A percentile compares a stretch with the other conserved stretches of the same genome.
These are phyloP conservation scores for Dentipellis sp. DNA, from an alignment of 768 basidiomycete species.

Conservation along the genomic window DNA sequence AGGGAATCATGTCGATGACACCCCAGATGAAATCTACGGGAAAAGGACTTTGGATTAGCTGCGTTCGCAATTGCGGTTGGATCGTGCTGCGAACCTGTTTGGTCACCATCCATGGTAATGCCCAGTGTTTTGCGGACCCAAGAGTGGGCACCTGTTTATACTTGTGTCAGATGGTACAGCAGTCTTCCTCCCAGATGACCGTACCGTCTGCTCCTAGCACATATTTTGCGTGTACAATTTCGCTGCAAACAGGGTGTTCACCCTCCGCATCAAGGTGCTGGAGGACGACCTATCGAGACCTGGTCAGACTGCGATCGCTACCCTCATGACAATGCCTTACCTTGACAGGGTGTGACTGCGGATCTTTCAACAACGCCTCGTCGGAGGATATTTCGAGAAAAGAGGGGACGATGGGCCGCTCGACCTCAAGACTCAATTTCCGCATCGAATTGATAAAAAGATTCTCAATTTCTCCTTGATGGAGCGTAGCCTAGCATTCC, in stretches of 20 bases:
- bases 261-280: slow-evolving; percentile 27
- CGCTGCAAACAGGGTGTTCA: slow-evolving; percentile 29
- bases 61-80: not conserved
- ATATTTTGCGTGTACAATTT: slow-evolving; percentile 61
- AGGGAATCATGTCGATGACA: slow-evolving; percentile 52
- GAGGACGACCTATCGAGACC: slow-evolving; percentile 30
- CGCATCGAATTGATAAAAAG: slow-evolving; percentile 51
- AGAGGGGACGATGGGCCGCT: slow-evolving; percentile 38
- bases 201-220: slow-evolving; percentile 67
- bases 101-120: slow-evolving; percentile 72
- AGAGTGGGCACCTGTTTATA: slow-evolving; percentile 44
- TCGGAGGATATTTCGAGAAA: slow-evolving; percentile 39
- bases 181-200: not conserved
- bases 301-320: not conserved
- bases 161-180: too few relatives aligned
- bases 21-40: slow-evolving; percentile 71
- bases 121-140: slow-evolving; percentile 66
- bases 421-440: slow-evolving; percentile 35
- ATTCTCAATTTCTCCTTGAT: slow-evolving; percentile 55
- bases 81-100: slow-evolving; percentile 27
- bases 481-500: slow-evolving; percentile 39
- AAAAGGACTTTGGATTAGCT: not conserved
- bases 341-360: slow-evolving; percentile 25
- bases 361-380: slow-evolving; percentile 31
- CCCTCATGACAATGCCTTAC: slow-evolving; percentile 8